Base-by-base conservation (phyloP, 768 basidiomycete genomes). In the Paxillus ammoniavirescens region DNA sequence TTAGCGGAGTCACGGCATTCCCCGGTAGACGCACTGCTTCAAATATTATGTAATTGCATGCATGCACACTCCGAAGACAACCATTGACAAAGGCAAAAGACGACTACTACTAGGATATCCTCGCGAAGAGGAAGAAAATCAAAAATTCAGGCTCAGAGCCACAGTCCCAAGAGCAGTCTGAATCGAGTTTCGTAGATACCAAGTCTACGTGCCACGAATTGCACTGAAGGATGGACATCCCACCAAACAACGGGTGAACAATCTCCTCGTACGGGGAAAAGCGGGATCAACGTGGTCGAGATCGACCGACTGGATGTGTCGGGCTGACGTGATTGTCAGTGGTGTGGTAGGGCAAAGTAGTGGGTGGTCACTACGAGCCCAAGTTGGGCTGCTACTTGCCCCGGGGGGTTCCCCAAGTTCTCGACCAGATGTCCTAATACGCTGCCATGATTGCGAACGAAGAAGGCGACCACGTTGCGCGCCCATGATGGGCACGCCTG, bases 131-230 rank as follows among this genome's bases (percentile, higher is more conserved):
- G 9, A 9, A 33, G 31, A 33, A 10, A 2, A 33, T 33, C 2
- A 26, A 26, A 26, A 26, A 26, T 21, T 21, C 21, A 31, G 30
- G 30, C 30, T 31, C 21, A 21, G 5, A 31, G 30, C 23, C 41
- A 52, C 57, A 61, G 55, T 45, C 35, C 51, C 49, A 35, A 61
- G 60, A 61, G 57, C 61, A 63, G 57, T 59, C 62, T 59, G 62
- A 61, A 57, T 63, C 57, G 53, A 63, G 60, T 63, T 63, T 38
- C 55, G 21, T 43, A 50, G 36, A 7, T 21, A 3, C 21, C 30
- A 41, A 17, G 21, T 40, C 42, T 46, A 40, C 47, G 60, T 36
- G 51, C 60, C 55, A 49, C 57, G 55, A 63, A 63, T 60, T 57
- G 60, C 45, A 63, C 55, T 59, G 14, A 63, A 26, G 26, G 26